phyloP scores from a whole-genome alignment of 2,329 filamentous ascomycete species.

The Arthrobotrys conoides region DNA sequence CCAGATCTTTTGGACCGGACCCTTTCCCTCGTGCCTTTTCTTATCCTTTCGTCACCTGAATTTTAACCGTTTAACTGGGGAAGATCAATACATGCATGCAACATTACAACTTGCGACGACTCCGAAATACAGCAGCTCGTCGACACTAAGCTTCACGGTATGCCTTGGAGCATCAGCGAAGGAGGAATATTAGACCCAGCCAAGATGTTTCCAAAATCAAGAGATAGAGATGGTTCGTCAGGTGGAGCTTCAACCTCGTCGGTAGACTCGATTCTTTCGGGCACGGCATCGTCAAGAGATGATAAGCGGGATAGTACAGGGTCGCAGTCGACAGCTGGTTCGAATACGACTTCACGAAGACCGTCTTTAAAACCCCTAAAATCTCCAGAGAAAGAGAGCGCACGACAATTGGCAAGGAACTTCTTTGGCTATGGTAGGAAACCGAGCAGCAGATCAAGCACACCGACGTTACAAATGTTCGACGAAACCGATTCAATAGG shows the following conservation, averaged over 20 bases:
- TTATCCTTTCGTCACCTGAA: conserved; percentile 44
- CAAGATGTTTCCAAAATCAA: conserved; percentile 53
- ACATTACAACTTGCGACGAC: conserved; percentile 39
- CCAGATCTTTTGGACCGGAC: conserved; percentile 34
- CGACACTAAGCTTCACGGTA: conserved; percentile 33
- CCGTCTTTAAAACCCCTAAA: conserved; percentile 48
- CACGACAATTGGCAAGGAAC: conserved; percentile 53
- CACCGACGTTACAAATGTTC: conserved; percentile 49
- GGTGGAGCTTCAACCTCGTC: conserved; percentile 59
- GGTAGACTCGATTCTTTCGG: conserved; percentile 56
- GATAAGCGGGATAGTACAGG: conserved; percentile 59
- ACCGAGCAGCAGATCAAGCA: conserved; percentile 59
- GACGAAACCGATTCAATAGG: conserved; percentile 42
- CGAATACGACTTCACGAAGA: conserved; percentile 46
- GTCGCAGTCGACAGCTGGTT: conserved; percentile 57
- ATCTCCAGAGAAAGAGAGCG: conserved; percentile 56
- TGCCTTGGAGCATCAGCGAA: conserved; percentile 59
- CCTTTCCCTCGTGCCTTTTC: conserved; percentile 27
- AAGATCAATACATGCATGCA: conserved; percentile 44
- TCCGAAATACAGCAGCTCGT: conserved; percentile 23
- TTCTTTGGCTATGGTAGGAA: conserved; percentile 60
- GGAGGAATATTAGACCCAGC: conserved; percentile 55
- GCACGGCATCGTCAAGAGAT: conserved; percentile 45
- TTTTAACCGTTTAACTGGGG: conserved; percentile 17
- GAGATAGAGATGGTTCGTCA: conserved; percentile 60